Percentiles rank a stretch among this genome's conserved stretches.
Conservation (phyloP, 1,284 basidiomycete genomes). For the Coniophora puteana region DNA sequence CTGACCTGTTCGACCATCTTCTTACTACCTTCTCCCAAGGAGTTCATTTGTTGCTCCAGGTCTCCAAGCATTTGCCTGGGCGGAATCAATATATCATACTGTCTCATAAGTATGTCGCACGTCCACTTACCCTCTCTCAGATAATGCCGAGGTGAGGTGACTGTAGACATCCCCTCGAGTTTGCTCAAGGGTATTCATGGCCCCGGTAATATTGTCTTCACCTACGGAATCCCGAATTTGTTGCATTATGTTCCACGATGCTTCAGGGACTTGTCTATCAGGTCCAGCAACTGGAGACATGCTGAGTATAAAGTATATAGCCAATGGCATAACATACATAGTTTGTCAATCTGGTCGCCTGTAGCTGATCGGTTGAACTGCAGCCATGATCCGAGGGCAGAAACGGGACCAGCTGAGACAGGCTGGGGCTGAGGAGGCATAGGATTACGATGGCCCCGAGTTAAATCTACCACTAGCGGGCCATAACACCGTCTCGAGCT, state of each 20-base stretch:
- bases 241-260: constrained; percentile 3
- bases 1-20: constrained; percentile 61
- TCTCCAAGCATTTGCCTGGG: constrained; percentile 54
- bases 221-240: background rate
- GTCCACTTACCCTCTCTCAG: constrained; percentile 55
- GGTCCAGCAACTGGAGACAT: constrained; percentile 54
- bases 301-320: constrained; percentile 2
- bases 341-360: constrained; percentile 54
- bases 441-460: constrained; percentile 32
- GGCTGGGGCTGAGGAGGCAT: constrained; percentile 57
- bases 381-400: constrained; percentile 53
- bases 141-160: constrained; percentile 50
- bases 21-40: constrained; percentile 59
- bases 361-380: constrained; percentile 41
- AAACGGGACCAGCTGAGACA: constrained; percentile 52
- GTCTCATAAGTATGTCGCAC: background rate
- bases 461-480: constrained; percentile 48
- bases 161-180: constrained; percentile 42
- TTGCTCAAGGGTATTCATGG: constrained; percentile 32
- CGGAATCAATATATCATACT: background rate
- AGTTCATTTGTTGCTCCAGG: constrained; percentile 58
- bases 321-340: constrained; percentile 39
- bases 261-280: constrained; percentile 44
- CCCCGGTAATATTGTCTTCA: background rate
- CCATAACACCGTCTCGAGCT: constrained; percentile 47